Percentiles rank a stretch among this genome's conserved stretches.
These are phyloP conservation scores for Tilletia caries DNA, from an alignment of 1,284 basidiomycete species.

Conservation along the genomic window DNA sequence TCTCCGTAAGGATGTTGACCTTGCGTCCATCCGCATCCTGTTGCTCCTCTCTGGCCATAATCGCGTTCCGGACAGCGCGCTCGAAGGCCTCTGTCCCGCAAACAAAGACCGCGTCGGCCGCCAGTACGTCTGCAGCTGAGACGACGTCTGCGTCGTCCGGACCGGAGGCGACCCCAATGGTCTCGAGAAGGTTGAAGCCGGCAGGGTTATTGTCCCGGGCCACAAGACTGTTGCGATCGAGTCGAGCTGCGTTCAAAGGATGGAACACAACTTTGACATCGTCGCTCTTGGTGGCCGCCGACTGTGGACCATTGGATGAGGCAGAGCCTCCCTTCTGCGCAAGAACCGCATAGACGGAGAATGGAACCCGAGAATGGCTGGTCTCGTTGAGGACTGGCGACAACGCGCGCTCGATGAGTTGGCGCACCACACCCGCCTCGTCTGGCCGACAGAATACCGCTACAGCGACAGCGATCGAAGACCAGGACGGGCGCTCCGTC, in stretches of 20 bases:
- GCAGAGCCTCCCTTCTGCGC: neutral
- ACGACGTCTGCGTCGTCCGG: too few species aligned
- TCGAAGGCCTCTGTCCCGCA: neutral
- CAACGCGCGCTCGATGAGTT: neutral
- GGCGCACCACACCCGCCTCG: neutral
- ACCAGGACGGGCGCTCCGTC: neutral
- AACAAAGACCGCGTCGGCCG: slow-evolving; percentile 1
- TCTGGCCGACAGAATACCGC: slow-evolving; percentile 1
- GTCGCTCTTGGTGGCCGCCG: neutral
- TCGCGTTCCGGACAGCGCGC: neutral
- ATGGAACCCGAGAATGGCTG: neutral
- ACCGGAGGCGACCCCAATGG: too few species aligned
- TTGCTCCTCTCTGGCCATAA: neutral
- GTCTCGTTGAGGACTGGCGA: neutral
- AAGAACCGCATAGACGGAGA: neutral
- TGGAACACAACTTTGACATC: neutral
- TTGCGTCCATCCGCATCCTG: neutral
- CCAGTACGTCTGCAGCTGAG: neutral
- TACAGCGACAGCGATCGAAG: neutral
- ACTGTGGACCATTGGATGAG: neutral
- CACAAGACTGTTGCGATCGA: neutral
- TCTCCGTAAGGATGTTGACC: neutral
- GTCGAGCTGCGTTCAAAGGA: neutral
- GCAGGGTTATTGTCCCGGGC: neutral
- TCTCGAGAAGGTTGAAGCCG: neutral